These are phyloP conservation scores for Zopfia rhizophila DNA, from an alignment of 2,329 filamentous ascomycete genomes.

Conservation along the genomic window DNA sequence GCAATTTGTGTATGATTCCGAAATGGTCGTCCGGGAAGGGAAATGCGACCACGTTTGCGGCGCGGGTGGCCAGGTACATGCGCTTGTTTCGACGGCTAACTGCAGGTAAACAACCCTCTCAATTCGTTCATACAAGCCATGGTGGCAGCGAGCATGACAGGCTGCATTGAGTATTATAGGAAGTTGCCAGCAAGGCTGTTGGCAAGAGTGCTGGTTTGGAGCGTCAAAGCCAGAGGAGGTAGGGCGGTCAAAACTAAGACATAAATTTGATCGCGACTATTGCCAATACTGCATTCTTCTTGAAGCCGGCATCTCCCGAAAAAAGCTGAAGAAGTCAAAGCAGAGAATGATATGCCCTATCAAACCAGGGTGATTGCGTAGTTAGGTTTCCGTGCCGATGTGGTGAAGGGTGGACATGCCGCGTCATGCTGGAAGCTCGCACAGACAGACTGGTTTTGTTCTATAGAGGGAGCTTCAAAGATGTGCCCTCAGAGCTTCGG, in stretches of 20 bases:
- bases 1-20: slow-evolving; percentile 27
- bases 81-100: slow-evolving; percentile 42
- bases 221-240: no score
- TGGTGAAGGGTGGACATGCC: slow-evolving; percentile 2
- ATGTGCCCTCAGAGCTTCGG: slow-evolving; percentile 24
- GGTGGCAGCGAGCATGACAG: slow-evolving; percentile 27
- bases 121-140: slow-evolving; percentile 37
- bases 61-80: slow-evolving; percentile 37
- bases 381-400: slow-evolving; percentile 5
- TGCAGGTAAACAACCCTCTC: slow-evolving; percentile 41
- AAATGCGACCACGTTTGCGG: slow-evolving; percentile 47
- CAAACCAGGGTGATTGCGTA: slow-evolving; percentile 13
- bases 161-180: slow-evolving; percentile 3
- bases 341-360: slow-evolving; percentile 6
- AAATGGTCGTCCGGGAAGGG: slow-evolving; percentile 22
- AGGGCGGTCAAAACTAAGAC: no score
- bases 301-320: no score
- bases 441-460: slow-evolving; percentile 30
- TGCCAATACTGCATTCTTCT: no score
- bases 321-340: no score
- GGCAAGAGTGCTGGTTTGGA: slow-evolving; percentile 4
- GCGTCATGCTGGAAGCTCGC: slow-evolving; percentile 22
- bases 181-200: slow-evolving; percentile 21
- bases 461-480: slow-evolving; percentile 14
- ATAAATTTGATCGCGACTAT: no score